These are phyloP conservation scores for Trichocladium uniseriatum DNA, from an alignment of 495 filamentous ascomycete genomes.

Conservation along the genomic window DNA sequence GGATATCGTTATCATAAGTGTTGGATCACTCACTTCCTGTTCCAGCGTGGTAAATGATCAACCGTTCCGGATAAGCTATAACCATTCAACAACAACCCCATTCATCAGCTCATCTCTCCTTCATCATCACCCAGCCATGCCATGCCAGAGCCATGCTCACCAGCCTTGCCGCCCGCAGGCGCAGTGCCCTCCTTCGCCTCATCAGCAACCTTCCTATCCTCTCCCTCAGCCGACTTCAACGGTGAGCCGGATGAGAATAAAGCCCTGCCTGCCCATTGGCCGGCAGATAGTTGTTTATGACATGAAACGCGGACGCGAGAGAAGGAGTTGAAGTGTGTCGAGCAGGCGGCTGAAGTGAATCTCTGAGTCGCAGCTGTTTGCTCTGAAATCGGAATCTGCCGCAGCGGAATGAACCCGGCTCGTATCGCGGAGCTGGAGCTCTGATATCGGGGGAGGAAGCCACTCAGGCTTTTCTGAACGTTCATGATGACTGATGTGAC, in stretches of 20 bases:
- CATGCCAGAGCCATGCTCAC: background rate
- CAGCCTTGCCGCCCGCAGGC: background rate
- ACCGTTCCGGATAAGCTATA: constrained; percentile 42
- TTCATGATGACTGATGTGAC: background rate
- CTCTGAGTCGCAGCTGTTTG: background rate
- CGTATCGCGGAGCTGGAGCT: background rate
- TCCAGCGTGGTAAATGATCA: constrained; percentile 67
- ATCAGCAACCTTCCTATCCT: background rate
- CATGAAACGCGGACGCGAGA: background rate
- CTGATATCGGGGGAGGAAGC: background rate
- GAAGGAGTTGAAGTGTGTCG: background rate
- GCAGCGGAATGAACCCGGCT: background rate
- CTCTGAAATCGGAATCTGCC: background rate
- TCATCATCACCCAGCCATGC: background rate
- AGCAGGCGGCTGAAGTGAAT: background rate
- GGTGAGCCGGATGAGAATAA: background rate
- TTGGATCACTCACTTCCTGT: constrained; percentile 35
- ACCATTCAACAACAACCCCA: too few relatives aligned
- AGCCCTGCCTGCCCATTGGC: background rate
- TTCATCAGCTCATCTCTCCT: too few relatives aligned
- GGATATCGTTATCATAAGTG: background rate
- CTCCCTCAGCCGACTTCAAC: background rate
- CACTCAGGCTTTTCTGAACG: background rate
- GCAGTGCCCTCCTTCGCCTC: background rate
- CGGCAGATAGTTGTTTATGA: background rate